Base-by-base conservation (phyloP, 1,139 yeast species). In the Citeromyces siamensis region DNA sequence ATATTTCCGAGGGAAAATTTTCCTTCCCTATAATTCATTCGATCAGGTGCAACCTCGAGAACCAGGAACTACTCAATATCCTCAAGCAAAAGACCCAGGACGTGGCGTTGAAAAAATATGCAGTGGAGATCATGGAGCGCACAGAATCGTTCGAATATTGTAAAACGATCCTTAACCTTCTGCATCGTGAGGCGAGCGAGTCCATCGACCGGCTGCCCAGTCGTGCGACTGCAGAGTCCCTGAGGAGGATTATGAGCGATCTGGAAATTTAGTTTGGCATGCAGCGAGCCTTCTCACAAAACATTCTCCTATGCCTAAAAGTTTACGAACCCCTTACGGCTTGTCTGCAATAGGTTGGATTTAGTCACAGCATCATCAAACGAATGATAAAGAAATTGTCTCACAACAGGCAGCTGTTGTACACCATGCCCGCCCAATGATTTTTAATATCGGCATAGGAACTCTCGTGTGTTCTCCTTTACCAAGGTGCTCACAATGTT, bases 1-100 rank as follows among this genome's bases (percentile, higher is more conserved):
- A 86, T 51, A 66, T 86, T 29, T 71, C 86, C 0, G 96, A 86
- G 53, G 96, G 96, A 0, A 88, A 86, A 55, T 71, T 81, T 41
- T 80, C 94, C 1, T 78, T 83, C 43, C 95, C 95, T 0, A 75
- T 86, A 6, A 69, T 85, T 26, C 93, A 83, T 54, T 71, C 77
- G 13, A 56, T 78, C 5, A 49, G 62, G 12, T 46, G 48, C 14
- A 59, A 58, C 35, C 46, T 55, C 5, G 42, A 49, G 10, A 60
- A 62, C 38, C 57, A 59, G 27, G 65, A 64, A 41, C 53, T 66
- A 12, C 44, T 59, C 34, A 56, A 56, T 42, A 67, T 70, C 19
- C 55, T 69, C 35, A 59, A 45, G 35, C 40, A 49, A 35, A 44
- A 46, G 19, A 52, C 70, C 2, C 42, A 49, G 2, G 62, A 62